Evolutionary conservation across 495 filamentous ascomycete species (phyloP), one percentile per base, ranked within the genome.

Genomic region (Lasiosphaeria miniovina): DNA sequence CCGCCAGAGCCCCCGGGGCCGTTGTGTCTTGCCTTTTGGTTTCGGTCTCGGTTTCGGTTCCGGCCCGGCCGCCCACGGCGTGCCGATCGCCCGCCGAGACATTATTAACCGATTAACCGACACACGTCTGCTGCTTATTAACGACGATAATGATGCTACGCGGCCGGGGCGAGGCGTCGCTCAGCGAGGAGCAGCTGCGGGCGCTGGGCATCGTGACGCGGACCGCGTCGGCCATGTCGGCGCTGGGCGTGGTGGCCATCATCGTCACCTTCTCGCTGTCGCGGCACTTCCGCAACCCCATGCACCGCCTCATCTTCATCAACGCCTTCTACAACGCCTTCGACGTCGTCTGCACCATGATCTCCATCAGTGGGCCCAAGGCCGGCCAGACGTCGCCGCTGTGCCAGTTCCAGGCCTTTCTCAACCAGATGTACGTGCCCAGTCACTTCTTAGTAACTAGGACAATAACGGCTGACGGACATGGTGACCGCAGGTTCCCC

Each of bases 401-500:
- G 36, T 81, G 78, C 55, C 74, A 78, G 60, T 79, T 79, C 46
- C 78, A 81, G 65, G 78, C 69, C 3, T 81, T 81, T 52, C 70
- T 73, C 3, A 71, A 78, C 41, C 78, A 81, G 57, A 77, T 77
- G 78, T 81, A 67, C 15, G 68, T 62, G n/a, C 14, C 31, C 49
- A 15, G 12, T 48, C 15, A 10, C 17, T 17, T 24, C 34, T 36
- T 55, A 35, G 49, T 34, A 24, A 54, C 12, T 17, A 57, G 9
- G 4, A 11, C 0, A 48, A 2, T 33, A 32, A 5, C 35, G 5
- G 14, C 38, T 60, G 34, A 60, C 17, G 36, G 11, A 24, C 17
- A 11, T 1, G 6, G 8, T n/a, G 31, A n/a, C 2, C 55, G 49
- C 49, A 81, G 78, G 74, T 80, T 80, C 57, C 74, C 76, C 1